Evolutionary conservation across 2,329 filamentous ascomycete species (phyloP).

Genomic region (Graphilbum ipis-grandicollis): DNA sequence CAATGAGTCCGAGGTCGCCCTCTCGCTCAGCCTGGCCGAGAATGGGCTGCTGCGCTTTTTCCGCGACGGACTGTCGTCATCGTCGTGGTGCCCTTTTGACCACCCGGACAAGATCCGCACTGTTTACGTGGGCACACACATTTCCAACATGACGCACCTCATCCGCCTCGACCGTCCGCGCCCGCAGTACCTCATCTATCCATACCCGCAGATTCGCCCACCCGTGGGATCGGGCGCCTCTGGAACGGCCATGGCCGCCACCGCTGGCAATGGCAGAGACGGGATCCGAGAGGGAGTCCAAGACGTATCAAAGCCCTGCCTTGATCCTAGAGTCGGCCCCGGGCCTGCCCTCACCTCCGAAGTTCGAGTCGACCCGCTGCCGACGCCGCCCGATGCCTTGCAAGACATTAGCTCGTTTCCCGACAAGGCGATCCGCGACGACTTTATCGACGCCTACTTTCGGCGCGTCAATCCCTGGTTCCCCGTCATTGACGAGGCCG

Average conservation of each 20-base stretch:
- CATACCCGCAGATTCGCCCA: conserved; percentile 5
- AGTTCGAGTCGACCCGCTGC: no score
- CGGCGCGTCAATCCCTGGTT: conserved; percentile 4
- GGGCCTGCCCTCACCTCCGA: no score
- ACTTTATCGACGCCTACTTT: conserved; percentile 6
- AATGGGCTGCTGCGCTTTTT: conserved; percentile 5
- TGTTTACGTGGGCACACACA: conserved; percentile 3
- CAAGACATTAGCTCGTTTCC: conserved; percentile 5
- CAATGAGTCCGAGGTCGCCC: conserved; percentile 4
- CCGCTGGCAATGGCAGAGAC: no score
- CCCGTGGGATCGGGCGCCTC: no score
- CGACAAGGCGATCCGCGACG: conserved; percentile 5
- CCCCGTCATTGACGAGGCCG: conserved; percentile 5
- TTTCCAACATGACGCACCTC: conserved; percentile 6
- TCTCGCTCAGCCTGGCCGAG: conserved; percentile 5
- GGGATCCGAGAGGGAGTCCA: no score
- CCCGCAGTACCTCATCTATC: conserved; percentile 4
- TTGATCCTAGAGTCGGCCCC: no score
- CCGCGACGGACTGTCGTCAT: conserved; percentile 4
- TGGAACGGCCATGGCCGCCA: background rate
- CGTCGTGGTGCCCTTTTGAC: conserved; percentile 4
- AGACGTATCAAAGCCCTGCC: no score
- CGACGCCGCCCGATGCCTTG: background rate
- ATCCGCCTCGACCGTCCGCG: conserved; percentile 4
- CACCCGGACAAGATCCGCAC: conserved; percentile 1